Evolutionary conservation across 495 filamentous ascomycete genomes (phyloP).

Genomic region (Schizothecium vesticola): DNA sequence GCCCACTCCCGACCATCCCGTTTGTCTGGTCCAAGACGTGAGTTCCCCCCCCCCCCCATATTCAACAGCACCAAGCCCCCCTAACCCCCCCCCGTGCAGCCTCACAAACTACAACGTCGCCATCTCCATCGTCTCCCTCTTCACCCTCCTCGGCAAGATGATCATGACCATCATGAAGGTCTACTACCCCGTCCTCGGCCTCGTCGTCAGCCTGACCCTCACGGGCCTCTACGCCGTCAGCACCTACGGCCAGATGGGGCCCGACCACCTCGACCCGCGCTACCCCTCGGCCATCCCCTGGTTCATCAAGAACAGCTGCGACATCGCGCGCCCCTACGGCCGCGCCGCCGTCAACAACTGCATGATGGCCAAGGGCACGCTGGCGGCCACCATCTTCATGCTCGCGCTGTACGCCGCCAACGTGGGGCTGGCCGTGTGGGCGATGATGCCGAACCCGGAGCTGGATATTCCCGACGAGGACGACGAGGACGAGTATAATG

Average conservation of each 20-base stretch:
- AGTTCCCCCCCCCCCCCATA: conserved; percentile 29
- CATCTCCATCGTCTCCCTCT: conserved; percentile 68
- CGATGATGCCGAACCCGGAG: neutral
- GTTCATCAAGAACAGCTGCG: conserved; percentile 79
- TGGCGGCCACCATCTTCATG: conserved; percentile 64
- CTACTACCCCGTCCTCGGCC: conserved; percentile 63
- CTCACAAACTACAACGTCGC: conserved; percentile 77
- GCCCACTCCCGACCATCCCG: conserved; percentile 56
- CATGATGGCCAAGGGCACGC: conserved; percentile 67
- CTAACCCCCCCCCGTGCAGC: conserved; percentile 40
- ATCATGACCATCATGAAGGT: conserved; percentile 66
- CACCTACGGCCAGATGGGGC: conserved; percentile 67
- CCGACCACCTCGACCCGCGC: conserved; percentile 69
- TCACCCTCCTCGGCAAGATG: conserved; percentile 59
- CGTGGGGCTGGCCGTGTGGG: conserved; percentile 36
- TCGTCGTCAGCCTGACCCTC: conserved; percentile 53
- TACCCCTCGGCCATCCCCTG: conserved; percentile 67
- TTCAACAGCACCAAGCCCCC: neutral
- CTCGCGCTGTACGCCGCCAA: conserved; percentile 54
- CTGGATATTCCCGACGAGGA: neutral
- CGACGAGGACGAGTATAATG: neutral
- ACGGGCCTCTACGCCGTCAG: conserved; percentile 61
- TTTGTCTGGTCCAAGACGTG: conserved; percentile 82
- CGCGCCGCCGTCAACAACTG: conserved; percentile 60
- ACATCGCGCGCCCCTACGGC: conserved; percentile 45